phyloP scores from a whole-genome alignment of 169 alveolate genomes.

The Babesia microti region DNA sequence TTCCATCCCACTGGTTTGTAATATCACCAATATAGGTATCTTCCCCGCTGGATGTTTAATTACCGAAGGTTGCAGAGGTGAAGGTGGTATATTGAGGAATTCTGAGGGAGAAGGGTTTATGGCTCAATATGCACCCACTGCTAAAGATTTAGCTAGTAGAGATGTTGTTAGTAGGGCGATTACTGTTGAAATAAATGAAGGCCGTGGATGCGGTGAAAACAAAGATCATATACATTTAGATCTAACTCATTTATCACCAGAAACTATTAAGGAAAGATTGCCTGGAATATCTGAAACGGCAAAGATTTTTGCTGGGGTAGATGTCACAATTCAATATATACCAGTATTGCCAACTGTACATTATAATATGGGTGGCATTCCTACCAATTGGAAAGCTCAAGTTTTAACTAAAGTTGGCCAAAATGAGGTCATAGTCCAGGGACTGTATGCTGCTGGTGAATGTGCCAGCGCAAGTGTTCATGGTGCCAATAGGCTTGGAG shows the following conservation, averaged over 20 bases:
- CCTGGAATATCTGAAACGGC: slow-evolving; percentile 96
- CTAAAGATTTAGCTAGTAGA: slow-evolving; percentile 93
- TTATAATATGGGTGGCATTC: slow-evolving; percentile 99
- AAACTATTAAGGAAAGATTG: slow-evolving; percentile 83
- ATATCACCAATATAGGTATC: too few species aligned
- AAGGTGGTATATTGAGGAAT: slow-evolving; percentile 96
- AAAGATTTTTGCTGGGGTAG: slow-evolving; percentile 91
- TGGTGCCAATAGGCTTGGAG: slow-evolving; percentile 97
- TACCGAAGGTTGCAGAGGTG: slow-evolving; percentile 99
- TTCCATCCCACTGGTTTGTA: slow-evolving; percentile 99
- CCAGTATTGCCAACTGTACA: slow-evolving; percentile 98
- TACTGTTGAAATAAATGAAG: slow-evolving; percentile 92
- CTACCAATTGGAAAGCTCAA: slow-evolving; percentile 92
- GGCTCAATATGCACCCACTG: slow-evolving; percentile 90
- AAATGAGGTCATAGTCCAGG: slow-evolving; percentile 78
- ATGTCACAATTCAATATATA: slow-evolving; percentile 86
- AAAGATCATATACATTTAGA: slow-evolving; percentile 88
- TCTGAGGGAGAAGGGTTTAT: slow-evolving; percentile 90
- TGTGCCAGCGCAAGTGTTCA: slow-evolving; percentile 97
- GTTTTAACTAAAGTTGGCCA: slow-evolving; percentile 60
- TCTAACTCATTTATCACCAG: slow-evolving; percentile 85
- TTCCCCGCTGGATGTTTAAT: slow-evolving; percentile 92
- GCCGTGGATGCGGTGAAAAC: slow-evolving; percentile 89
- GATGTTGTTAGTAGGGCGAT: slow-evolving; percentile 95
- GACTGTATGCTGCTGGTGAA: slow-evolving; percentile 90